phyloP scores from a whole-genome alignment of 495 filamentous ascomycete genomes.

The Lepidopterella palustris region DNA sequence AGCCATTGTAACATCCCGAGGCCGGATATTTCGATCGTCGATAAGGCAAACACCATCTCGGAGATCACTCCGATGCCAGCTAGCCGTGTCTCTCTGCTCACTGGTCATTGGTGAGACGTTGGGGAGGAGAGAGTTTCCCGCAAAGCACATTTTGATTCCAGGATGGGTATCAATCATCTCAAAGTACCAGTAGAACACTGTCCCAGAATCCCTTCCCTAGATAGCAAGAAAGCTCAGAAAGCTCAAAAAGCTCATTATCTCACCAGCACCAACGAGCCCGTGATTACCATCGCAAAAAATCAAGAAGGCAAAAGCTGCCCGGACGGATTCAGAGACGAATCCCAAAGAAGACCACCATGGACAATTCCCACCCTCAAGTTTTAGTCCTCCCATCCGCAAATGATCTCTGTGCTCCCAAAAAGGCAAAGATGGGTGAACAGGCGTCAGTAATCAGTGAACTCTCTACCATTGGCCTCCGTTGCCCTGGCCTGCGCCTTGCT shows the following conservation, averaged over 20 bases:
- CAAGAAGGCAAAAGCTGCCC: slow-evolving; percentile 3
- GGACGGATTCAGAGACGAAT: slow-evolving; percentile 3
- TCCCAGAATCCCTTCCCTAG: slow-evolving; percentile 5
- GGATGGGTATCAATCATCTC: slow-evolving; percentile 8
- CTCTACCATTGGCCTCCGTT: slow-evolving; percentile 16
- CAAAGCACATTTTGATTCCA: slow-evolving; percentile 4
- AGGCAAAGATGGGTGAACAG: slow-evolving; percentile 1
- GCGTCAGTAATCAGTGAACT: neutral
- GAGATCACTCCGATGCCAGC: neutral
- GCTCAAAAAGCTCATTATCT: slow-evolving; percentile 1
- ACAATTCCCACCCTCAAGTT: slow-evolving; percentile 1
- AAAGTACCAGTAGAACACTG: slow-evolving; percentile 2
- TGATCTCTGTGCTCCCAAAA: slow-evolving; percentile 3
- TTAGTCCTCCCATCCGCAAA: slow-evolving; percentile 2
- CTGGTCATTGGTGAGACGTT: too few species aligned
- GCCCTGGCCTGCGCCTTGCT: slow-evolving; percentile 10
- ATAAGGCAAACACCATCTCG: neutral
- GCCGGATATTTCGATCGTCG: neutral
- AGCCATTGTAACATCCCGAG: neutral
- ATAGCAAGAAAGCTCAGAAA: neutral
- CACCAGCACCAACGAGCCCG: neutral
- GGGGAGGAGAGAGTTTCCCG: neutral
- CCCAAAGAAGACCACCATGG: neutral
- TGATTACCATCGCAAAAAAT: slow-evolving; percentile 5
- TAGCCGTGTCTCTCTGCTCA: too few species aligned